These are phyloP conservation scores for Mycena venus DNA, from an alignment of 768 basidiomycete species.

Conservation along the genomic window DNA sequence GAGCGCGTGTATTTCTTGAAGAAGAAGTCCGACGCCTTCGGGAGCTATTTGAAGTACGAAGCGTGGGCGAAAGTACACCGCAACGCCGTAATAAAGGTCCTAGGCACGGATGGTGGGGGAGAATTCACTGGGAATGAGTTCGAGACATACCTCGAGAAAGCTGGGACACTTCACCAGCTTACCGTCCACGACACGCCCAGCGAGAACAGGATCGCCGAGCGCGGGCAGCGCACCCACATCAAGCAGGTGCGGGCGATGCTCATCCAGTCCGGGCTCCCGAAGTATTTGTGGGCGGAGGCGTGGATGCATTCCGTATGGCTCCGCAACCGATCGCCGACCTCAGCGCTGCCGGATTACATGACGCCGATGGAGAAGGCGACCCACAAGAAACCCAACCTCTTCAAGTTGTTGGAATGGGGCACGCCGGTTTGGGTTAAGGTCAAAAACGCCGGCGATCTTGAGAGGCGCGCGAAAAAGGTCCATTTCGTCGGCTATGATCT, in stretches of 20 bases:
- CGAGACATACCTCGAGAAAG: neutral
- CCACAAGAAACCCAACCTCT: neutral
- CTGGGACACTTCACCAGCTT: constrained; percentile 30
- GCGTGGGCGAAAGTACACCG: constrained; percentile 40
- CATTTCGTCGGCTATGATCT: constrained; percentile 38
- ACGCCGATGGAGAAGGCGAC: neutral
- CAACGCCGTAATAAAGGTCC: neutral
- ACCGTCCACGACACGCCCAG: neutral
- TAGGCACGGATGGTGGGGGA: constrained; percentile 33
- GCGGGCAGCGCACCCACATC: constrained; percentile 17
- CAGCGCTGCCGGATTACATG: neutral
- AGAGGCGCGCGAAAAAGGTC: constrained; percentile 24
- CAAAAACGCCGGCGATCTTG: constrained; percentile 34
- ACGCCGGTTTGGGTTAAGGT: constrained; percentile 27
- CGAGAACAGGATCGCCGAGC: constrained; percentile 32
- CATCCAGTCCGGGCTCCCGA: constrained; percentile 12
- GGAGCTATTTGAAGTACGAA: constrained; percentile 38
- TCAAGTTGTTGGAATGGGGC: too few species aligned
- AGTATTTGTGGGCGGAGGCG: constrained; percentile 38
- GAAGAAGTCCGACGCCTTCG: constrained; percentile 31
- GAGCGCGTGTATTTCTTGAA: constrained; percentile 32
- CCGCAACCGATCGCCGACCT: constrained; percentile 4
- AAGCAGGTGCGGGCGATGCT: constrained; percentile 37
- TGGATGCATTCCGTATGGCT: constrained; percentile 23
- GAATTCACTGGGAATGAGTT: constrained; percentile 38